phyloP scores from a whole-genome alignment of 345 rosid species.

The Conringia planisiliqua region DNA sequence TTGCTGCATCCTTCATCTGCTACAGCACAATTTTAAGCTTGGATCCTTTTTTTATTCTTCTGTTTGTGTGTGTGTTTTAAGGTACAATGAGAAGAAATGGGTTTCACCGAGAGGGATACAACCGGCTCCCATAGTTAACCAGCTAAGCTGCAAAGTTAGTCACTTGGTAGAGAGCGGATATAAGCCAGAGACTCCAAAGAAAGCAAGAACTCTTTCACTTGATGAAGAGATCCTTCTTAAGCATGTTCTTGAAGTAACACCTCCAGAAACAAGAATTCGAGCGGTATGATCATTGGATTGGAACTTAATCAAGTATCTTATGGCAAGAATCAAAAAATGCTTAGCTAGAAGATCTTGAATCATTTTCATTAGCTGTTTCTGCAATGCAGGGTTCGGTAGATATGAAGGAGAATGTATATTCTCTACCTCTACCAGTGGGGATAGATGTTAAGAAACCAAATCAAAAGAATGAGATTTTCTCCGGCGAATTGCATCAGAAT shows the following conservation, averaged over 20 bases:
- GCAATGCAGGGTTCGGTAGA: constrained; percentile 48
- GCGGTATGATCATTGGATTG: no score
- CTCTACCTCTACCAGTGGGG: constrained; percentile 28
- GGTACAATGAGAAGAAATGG: constrained; percentile 86
- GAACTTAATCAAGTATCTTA: no score
- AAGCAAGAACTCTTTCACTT: constrained; percentile 54
- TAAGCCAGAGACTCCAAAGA: constrained; percentile 33
- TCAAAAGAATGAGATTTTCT: constrained; percentile 22
- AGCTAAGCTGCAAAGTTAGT: constrained; percentile 18
- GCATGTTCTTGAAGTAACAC: constrained; percentile 33
- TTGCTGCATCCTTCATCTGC: background rate
- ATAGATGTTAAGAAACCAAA: constrained; percentile 14
- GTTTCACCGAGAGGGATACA: constrained; percentile 37
- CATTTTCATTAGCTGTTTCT: background rate
- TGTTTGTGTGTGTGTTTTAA: constrained; percentile 25
- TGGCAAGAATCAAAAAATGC: no score
- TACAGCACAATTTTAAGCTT: constrained; percentile 2
- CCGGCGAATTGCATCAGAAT: constrained; percentile 11
- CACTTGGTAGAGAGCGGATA: constrained; percentile 29
- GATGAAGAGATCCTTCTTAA: constrained; percentile 57
- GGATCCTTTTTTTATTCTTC: background rate
- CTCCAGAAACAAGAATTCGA: constrained; percentile 41
- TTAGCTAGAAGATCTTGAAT: constrained; percentile 19
- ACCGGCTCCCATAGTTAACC: constrained; percentile 27
- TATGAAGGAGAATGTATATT: constrained; percentile 35